Conservation (phyloP, 306 rosid genomes). For the Clitoria ternatea region DNA sequence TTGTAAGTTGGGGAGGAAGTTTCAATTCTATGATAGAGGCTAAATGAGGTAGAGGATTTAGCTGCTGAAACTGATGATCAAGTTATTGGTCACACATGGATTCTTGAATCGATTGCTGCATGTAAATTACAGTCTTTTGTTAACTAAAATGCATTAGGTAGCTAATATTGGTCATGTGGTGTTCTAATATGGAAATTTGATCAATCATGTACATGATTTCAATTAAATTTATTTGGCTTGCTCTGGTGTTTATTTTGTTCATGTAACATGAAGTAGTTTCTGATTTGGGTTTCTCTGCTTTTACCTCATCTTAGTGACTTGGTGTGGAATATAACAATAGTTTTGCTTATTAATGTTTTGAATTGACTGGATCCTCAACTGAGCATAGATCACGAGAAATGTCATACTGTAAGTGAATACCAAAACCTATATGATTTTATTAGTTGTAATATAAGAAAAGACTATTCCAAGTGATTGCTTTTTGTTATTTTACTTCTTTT, state of each 20-base stretch:
- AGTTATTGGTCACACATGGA: constrained; percentile 81
- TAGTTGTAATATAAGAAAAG: neutral
- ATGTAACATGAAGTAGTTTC: neutral
- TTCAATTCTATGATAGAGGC: constrained; percentile 71
- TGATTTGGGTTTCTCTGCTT: neutral
- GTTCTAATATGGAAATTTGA: too few species aligned
- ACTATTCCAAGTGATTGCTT: neutral
- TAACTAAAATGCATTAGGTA: constrained; percentile 30
- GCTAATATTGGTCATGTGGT: too few species aligned
- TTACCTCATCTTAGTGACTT: neutral
- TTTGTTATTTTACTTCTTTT: neutral
- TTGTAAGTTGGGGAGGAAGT: constrained; percentile 80
- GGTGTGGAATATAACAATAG: neutral
- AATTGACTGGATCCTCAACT: neutral
- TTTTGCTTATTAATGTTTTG: neutral
- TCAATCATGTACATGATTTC: constrained; percentile 22
- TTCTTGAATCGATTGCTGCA: constrained; percentile 82
- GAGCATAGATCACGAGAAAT: neutral
- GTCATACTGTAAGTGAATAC: too few species aligned
- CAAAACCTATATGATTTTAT: neutral
- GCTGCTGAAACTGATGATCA: constrained; percentile 49
- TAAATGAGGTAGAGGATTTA: constrained; percentile 70
- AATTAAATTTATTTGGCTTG: neutral
- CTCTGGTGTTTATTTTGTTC: neutral
- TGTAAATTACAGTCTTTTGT: constrained; percentile 58